phyloP scores from a whole-genome alignment of 306 rosid species.

The Amphicarpaea edgeworthii region DNA sequence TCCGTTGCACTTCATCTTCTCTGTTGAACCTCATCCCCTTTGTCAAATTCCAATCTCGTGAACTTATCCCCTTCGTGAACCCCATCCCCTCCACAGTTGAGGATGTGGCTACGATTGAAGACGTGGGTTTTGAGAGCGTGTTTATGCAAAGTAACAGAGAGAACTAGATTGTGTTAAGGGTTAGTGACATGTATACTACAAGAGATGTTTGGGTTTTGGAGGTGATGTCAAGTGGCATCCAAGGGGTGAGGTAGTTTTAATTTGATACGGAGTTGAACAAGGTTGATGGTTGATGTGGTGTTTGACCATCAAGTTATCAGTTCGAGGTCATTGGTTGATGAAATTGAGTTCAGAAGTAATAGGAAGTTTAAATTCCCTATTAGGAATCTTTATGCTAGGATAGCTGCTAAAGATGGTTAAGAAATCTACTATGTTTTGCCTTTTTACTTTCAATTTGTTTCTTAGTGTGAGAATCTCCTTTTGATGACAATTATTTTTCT shows the following conservation, averaged over 20 bases:
- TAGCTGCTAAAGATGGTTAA: conserved; percentile 75
- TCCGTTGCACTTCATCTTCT: too few relatives aligned
- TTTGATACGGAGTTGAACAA: conserved; percentile 59
- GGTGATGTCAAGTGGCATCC: conserved; percentile 58
- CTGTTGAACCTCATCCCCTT: too few relatives aligned
- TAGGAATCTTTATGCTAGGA: conserved; percentile 74
- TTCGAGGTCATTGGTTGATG: conserved; percentile 85
- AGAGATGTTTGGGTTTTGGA: conserved; percentile 68
- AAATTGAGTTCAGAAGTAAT: conserved; percentile 62
- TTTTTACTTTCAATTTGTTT: conserved; percentile 71
- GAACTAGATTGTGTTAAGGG: conserved; percentile 63
- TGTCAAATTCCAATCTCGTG: too few relatives aligned
- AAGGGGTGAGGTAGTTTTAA: conserved; percentile 72
- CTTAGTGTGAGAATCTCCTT: conserved; percentile 75
- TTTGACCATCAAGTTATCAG: conserved; percentile 78
- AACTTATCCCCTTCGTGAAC: too few relatives aligned
- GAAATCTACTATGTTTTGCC: conserved; percentile 72
- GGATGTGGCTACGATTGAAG: conserved; percentile 81
- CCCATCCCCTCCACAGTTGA: too few relatives aligned
- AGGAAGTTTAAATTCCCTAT: conserved; percentile 68
- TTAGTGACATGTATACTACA: conserved; percentile 60
- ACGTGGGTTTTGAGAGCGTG: conserved; percentile 84
- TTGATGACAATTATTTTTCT: background rate
- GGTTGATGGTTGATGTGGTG: conserved; percentile 67
- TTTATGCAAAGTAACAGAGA: conserved; percentile 80